A percentile compares a stretch with the other conserved stretches of the same genome.
These are phyloP conservation scores for Nitzschia palea DNA, from an alignment of 108 stramenopile species.

Conservation along the genomic window DNA sequence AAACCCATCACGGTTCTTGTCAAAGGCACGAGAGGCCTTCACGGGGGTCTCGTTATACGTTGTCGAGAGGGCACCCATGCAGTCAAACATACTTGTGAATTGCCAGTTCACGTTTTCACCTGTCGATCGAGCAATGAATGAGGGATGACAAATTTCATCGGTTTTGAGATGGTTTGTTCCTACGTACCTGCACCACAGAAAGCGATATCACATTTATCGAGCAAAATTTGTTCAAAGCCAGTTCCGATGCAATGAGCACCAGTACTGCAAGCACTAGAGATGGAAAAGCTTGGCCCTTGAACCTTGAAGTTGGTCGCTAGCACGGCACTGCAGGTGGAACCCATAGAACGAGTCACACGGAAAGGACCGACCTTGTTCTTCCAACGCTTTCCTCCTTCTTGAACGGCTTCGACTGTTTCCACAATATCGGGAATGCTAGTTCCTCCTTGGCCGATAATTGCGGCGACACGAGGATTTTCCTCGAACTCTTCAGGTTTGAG, in stretches of 20 bases:
- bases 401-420: conserved; percentile 88
- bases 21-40: conserved; percentile 92
- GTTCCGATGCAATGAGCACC: conserved; percentile 94
- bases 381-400: conserved; percentile 76
- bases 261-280: conserved; percentile 88
- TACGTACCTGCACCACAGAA: conserved; percentile 88
- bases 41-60: conserved; percentile 88
- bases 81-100: conserved; percentile 94
- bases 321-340: conserved; percentile 88
- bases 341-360: conserved; percentile 92
- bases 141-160: not conserved
- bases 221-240: conserved; percentile 88
- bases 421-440: conserved; percentile 90
- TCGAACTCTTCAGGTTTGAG: conserved; percentile 81
- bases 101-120: conserved; percentile 89
- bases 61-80: conserved; percentile 95
- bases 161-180: not conserved
- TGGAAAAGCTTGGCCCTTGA: conserved; percentile 86
- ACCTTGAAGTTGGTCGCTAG: conserved; percentile 90
- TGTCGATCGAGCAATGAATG: not conserved
- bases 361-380: conserved; percentile 95
- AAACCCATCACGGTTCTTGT: conserved; percentile 97
- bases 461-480: conserved; percentile 85
- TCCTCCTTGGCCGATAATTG: conserved; percentile 92
- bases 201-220: conserved; percentile 88